These are phyloP conservation scores for Penicillium sp. DNA, from an alignment of 2,329 filamentous ascomycete genomes.

Conservation along the genomic window DNA sequence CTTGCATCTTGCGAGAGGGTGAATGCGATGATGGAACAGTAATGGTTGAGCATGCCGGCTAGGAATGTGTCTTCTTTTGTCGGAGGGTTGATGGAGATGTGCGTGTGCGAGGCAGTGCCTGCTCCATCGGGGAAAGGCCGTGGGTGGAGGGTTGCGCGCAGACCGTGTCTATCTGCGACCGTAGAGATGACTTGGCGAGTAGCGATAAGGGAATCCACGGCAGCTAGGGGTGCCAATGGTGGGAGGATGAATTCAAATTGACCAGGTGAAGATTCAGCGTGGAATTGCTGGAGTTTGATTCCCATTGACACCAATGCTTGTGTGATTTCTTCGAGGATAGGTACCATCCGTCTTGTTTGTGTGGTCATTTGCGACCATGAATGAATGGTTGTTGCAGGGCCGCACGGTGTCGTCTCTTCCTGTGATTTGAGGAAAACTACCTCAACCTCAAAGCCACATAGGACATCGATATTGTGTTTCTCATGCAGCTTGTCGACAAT, in stretches of 20 bases:
- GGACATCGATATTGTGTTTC: constrained; percentile 57
- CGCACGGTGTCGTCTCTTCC: constrained; percentile 32
- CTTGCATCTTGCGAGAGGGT: constrained; percentile 64
- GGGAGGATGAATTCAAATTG: constrained; percentile 78
- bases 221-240: constrained; percentile 60
- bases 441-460: constrained; percentile 80
- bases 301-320: constrained; percentile 59
- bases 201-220: constrained; percentile 70
- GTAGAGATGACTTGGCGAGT: constrained; percentile 67
- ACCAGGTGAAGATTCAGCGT: constrained; percentile 69
- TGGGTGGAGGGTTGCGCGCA: constrained; percentile 71
- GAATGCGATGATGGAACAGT: constrained; percentile 67
- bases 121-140: constrained; percentile 58
- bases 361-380: constrained; percentile 68
- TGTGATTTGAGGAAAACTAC: constrained; percentile 65
- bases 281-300: constrained; percentile 70
- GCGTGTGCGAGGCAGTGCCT: constrained; percentile 68
- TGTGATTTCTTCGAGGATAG: constrained; percentile 66
- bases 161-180: constrained; percentile 61
- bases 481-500: constrained; percentile 54
- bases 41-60: constrained; percentile 66
- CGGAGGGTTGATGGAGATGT: constrained; percentile 57
- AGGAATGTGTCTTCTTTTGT: constrained; percentile 64
- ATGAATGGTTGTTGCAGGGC: constrained; percentile 62
- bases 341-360: constrained; percentile 57